These are phyloP conservation scores for Lactifluus volemus DNA, from an alignment of 768 basidiomycete species.

Conservation along the genomic window DNA sequence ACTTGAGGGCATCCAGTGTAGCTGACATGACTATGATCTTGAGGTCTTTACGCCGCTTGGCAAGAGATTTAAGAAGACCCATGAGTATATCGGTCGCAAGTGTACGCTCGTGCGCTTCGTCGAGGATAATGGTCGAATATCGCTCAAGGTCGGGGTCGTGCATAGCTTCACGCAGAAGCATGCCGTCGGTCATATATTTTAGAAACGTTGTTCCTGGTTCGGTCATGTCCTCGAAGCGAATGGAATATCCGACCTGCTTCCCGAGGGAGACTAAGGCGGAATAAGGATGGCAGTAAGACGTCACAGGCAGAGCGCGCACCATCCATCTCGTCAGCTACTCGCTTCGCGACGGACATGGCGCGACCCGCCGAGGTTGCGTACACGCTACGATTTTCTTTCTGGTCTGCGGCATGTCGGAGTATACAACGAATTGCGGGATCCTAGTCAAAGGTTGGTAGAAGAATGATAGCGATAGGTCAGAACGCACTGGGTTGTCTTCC, in stretches of 20 bases:
- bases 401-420: conserved; percentile 85
- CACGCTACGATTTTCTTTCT: conserved; percentile 91
- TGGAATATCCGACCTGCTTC: conserved; percentile 93
- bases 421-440: conserved; percentile 95
- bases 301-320: conserved; percentile 42
- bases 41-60: conserved; percentile 73
- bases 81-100: conserved; percentile 97
- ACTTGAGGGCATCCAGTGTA: conserved; percentile 93
- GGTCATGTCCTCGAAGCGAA: conserved; percentile 98
- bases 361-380: conserved; percentile 93
- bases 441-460: conserved; percentile 30
- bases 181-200: conserved; percentile 99
- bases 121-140: conserved; percentile 96
- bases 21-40: conserved; percentile 99
- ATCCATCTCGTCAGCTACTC: conserved; percentile 99
- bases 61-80: conserved; percentile 86
- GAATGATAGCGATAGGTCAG: not conserved
- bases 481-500: conserved; percentile 89
- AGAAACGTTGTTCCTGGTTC: conserved; percentile 85
- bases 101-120: conserved; percentile 98
- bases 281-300: conserved; percentile 8
- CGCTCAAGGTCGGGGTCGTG: conserved; percentile 82
- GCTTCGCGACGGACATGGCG: conserved; percentile 98
- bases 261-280: conserved; percentile 68
- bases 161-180: conserved; percentile 98